Conservation (phyloP, 257 asterid genomes). For the Salvia miltiorrhiza region DNA sequence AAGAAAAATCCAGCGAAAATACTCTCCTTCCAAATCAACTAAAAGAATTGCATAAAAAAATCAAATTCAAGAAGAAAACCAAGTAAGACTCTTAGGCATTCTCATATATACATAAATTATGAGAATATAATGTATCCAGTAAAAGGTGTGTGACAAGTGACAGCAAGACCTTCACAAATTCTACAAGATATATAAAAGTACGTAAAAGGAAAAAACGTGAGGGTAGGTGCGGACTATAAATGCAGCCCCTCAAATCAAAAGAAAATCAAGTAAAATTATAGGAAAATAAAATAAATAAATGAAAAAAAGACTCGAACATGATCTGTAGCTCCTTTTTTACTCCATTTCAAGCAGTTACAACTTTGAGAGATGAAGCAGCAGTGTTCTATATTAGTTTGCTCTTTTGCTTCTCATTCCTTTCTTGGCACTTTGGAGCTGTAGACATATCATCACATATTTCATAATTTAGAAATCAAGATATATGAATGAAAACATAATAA, state of each 20-base stretch:
- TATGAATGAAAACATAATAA: not conserved
- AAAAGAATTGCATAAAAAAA: not conserved
- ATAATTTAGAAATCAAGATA: not conserved
- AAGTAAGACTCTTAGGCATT: constrained; percentile 23
- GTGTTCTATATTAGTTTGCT: constrained; percentile 40
- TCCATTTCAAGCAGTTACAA: constrained; percentile 20
- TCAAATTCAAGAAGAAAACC: constrained; percentile 10
- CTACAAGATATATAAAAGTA: constrained; percentile 19
- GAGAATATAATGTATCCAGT: constrained; percentile 31
- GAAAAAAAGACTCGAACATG: constrained; percentile 20
- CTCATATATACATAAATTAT: constrained; percentile 54
- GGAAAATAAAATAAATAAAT: not conserved
- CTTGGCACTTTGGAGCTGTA: constrained; percentile 55
- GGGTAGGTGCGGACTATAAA: constrained; percentile 28
- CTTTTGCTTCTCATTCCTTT: constrained; percentile 42
- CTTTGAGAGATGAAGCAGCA: constrained; percentile 3
- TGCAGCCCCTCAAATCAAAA: constrained; percentile 39
- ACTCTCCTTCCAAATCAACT: not conserved
- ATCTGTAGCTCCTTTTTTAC: constrained; percentile 13
- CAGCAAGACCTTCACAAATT: constrained; percentile 22
- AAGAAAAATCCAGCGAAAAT: not conserved
- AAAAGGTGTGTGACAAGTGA: constrained; percentile 29
- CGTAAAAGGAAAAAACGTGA: not conserved
- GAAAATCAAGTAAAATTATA: constrained; percentile 4
- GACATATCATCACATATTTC: not conserved